Base-by-base conservation (phyloP, 176 grass and related monocot genomes). In the Eremochloa ophiuroides region DNA sequence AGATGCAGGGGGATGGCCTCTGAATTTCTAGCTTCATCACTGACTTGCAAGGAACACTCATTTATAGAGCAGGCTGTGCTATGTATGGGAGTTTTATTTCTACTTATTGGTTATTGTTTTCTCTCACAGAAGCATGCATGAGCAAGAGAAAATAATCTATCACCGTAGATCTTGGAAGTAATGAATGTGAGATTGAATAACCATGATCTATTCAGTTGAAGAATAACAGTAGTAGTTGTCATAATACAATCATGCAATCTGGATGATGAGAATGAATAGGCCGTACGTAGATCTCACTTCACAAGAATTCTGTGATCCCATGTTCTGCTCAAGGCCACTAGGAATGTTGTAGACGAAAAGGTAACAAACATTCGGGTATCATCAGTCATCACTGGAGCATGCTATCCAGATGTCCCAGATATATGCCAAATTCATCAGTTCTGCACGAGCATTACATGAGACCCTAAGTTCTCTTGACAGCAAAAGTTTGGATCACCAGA, bases 271-370 rank as follows among this genome's bases (percentile, higher is more conserved):
- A 75, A 69, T 4, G 7, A 69, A 62, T 30, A 61, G 15, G 14
- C 22, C 18, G 10, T 63, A 42, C 18, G 10, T 63, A 42, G 7
- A 7, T 51, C 58, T 48, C 51, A 81, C 34, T 77, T 85, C 87
- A 89, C 66, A 81, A 68, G 17, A 77, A 82, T 82, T 37, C 9
- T 58, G 72, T 89, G 87, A 58, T 48, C 58, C 77, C 28, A 58
- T 41, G 69, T 26, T 76, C 78, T 70, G 87, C 56, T 85, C 29
- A 25, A 33, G 64, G 29, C 25, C 33, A 39, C 22, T n/a, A 82
- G 72, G 64, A 81, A 85, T 85, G 78, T 71, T 71, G 80, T 78
- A 44, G 55, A 89, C 51, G 77, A 59, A 82, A 82, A 66, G 43
- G 16, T 31, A 81, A 31, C 71, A 56, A 88, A 26, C 3, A 33